Conservation (phyloP, 768 basidiomycete species). For the Tremella fuciformis region DNA sequence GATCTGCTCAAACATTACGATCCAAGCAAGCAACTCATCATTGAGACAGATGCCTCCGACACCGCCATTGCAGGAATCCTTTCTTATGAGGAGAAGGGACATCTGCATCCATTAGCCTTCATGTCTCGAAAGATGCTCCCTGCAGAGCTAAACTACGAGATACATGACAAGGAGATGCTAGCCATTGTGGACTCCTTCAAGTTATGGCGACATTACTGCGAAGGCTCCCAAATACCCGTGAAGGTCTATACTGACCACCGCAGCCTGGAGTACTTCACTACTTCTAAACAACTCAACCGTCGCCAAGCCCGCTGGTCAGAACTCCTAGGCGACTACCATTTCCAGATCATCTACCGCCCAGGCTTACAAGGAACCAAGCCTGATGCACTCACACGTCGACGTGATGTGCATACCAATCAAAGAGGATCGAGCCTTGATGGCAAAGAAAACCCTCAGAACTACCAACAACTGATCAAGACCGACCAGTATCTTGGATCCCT, state of each 20-base stretch:
- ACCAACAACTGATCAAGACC: background rate
- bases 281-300: no score
- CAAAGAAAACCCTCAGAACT: background rate
- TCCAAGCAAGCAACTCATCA: conserved; percentile 5
- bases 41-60: conserved; percentile 47
- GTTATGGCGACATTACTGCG: background rate
- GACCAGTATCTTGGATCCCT: background rate
- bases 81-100: conserved; percentile 22
- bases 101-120: conserved; percentile 52
- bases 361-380: conserved; percentile 13
- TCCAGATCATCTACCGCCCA: conserved; percentile 24
- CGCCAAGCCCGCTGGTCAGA: no score
- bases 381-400: conserved; percentile 19
- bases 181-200: conserved; percentile 44
- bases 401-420: conserved; percentile 10
- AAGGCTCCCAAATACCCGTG: conserved; percentile 1
- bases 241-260: conserved; percentile 16
- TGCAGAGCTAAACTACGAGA: conserved; percentile 57
- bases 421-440: background rate
- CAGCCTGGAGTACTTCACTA: conserved; percentile 6
- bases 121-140: conserved; percentile 26
- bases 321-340: conserved; percentile 11
- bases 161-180: conserved; percentile 59
- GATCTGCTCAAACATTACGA: conserved; percentile 25
- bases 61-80: background rate